A percentile compares a stretch with the other conserved stretches of the same genome.
phyloP scores from a whole-genome alignment of 805 yeast species.

The Candida maesae region DNA sequence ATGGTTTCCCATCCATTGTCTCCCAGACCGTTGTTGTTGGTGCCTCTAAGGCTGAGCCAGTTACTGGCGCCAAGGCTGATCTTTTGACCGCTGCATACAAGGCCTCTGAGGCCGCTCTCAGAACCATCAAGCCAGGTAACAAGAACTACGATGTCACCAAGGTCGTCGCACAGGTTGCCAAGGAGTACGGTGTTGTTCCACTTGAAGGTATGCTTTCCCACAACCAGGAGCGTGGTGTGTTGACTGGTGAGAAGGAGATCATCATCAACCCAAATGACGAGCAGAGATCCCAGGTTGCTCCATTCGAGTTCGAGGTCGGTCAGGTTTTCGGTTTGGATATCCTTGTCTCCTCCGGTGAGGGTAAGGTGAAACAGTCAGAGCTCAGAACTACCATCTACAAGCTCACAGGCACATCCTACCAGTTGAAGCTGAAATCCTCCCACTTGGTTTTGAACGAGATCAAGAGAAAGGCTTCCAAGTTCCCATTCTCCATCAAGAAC shows the following conservation, averaged over 20 bases:
- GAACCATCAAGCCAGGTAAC: conserved; percentile 62
- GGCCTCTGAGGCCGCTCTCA: conserved; percentile 76
- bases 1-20: conserved; percentile 67
- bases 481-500: conserved; percentile 66
- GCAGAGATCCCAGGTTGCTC: conserved; percentile 59
- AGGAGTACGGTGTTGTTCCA: conserved; percentile 54
- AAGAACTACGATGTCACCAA: conserved; percentile 74
- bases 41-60: conserved; percentile 34
- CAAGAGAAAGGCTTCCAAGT: conserved; percentile 59
- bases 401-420: conserved; percentile 64
- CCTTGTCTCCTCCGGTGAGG: conserved; percentile 58
- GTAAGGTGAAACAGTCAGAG: conserved; percentile 59
- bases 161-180: conserved; percentile 58
- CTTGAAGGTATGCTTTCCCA: conserved; percentile 76
- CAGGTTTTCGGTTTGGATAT: conserved; percentile 78
- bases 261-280: conserved; percentile 70
- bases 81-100: conserved; percentile 68
- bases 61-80: conserved; percentile 61
- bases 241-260: conserved; percentile 73
- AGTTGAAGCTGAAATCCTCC: conserved; percentile 68
- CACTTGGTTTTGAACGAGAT: conserved; percentile 63
- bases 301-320: conserved; percentile 64
- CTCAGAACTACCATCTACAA: conserved; percentile 68
- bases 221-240: conserved; percentile 61
- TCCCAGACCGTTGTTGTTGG: conserved; percentile 70